phyloP scores from a whole-genome alignment of 768 basidiomycete genomes.

The Mrakia hoshinonis region DNA sequence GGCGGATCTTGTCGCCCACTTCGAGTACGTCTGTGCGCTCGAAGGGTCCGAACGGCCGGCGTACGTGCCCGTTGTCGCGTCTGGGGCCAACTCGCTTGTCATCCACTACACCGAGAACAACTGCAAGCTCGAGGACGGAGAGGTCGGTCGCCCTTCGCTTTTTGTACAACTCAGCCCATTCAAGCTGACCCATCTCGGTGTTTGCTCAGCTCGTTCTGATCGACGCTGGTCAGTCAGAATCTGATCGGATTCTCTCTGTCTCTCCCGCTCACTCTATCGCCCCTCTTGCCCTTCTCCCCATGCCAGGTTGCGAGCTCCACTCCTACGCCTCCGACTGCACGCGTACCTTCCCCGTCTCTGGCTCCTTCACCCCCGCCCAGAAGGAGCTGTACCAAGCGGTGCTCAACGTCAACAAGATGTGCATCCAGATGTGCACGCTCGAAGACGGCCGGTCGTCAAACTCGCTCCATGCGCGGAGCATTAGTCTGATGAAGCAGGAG shows the following conservation, averaged over 20 bases:
- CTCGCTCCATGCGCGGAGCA: constrained; percentile 62
- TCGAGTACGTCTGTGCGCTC: constrained; percentile 76
- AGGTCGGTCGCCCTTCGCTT: constrained; percentile 44
- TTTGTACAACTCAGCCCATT: background rate
- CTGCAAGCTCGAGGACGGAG: constrained; percentile 58
- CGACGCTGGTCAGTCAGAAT: constrained; percentile 56
- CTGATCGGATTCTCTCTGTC: background rate
- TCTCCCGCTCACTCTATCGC: background rate
- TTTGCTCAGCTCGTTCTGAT: constrained; percentile 52
- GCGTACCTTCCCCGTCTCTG: constrained; percentile 72
- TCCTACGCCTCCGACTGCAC: constrained; percentile 29
- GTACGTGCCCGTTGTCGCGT: constrained; percentile 97
- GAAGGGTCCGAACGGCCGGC: constrained; percentile 75
- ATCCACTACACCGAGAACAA: constrained; percentile 95
- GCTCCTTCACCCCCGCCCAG: constrained; percentile 69
- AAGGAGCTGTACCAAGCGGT: constrained; percentile 75
- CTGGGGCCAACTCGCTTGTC: constrained; percentile 78
- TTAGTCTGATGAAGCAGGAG: constrained; percentile 53
- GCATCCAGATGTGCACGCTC: constrained; percentile 42
- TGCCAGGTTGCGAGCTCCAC: constrained; percentile 10
- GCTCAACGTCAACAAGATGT: constrained; percentile 56
- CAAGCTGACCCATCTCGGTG: background rate
- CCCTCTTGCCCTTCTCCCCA: constrained; percentile 43
- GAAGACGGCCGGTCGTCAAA: constrained; percentile 54
- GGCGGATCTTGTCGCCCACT: constrained; percentile 63